Evolutionary conservation across 306 rosid species (phyloP).

Genomic region (Cajanus cajan): DNA sequence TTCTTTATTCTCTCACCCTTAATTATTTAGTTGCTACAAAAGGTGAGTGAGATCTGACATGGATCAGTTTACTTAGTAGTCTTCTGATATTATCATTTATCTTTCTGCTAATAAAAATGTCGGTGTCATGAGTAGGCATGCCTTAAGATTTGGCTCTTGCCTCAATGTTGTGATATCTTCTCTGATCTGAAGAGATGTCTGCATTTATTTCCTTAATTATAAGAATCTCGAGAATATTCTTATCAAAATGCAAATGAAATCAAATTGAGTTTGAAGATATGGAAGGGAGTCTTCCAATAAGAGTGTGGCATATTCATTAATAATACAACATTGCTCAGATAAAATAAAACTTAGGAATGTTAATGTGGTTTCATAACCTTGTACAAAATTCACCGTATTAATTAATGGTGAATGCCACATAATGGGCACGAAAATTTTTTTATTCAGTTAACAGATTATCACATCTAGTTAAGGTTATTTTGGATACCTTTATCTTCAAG

Average conservation of each 20-base stretch:
- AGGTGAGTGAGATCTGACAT: background rate
- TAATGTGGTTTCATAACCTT: constrained; percentile 1
- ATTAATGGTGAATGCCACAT: background rate
- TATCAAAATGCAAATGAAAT: constrained; percentile 6
- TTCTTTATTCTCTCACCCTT: background rate
- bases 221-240: background rate
- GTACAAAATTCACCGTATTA: constrained; percentile 15
- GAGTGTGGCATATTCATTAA: background rate
- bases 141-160: background rate
- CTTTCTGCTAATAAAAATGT: background rate
- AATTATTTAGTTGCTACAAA: background rate
- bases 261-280: background rate
- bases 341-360: constrained; percentile 15
- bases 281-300: background rate
- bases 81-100: background rate
- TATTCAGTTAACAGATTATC: constrained; percentile 23
- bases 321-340: background rate
- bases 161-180: background rate
- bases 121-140: background rate
- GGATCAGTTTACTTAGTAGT: background rate
- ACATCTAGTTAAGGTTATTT: constrained; percentile 17
- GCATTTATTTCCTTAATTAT: background rate
- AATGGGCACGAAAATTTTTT: background rate
- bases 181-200: background rate
- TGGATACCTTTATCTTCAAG: constrained; percentile 88